Evolutionary conservation across 2,329 filamentous ascomycete genomes (phyloP), one percentile per base, ranked within the genome.

Genomic region (Talaromyces verruculosus): DNA sequence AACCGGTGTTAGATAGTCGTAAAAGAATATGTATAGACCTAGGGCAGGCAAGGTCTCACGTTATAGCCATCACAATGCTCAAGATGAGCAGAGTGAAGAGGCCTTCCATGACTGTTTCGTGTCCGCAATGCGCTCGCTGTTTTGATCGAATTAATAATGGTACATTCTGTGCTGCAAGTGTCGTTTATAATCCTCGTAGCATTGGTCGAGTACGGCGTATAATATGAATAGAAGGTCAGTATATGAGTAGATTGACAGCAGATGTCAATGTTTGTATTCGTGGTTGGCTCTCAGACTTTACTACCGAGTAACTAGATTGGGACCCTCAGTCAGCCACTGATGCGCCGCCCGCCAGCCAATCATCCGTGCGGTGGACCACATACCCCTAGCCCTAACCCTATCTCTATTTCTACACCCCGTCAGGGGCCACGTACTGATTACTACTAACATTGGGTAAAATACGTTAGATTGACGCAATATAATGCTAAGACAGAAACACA

Each of bases 21-120:
- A 13, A n/a, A 7, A 11, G 7, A n/a, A 17, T 53, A 53, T 2
- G n/a, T 33, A 30, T 11, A 11, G 28, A 4, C 13, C 10, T 30
- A 8, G 22, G 13, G 3, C 15, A 17, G 3, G 5, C 22, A 28
- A 30, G 15, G 3, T 33, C 84, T 79, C 77, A 89, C 86, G 87
- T 87, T 74, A 84, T 78, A 67, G 84, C 87, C 87, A 90, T 90
- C 70, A 89, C 83, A 68, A 83, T 80, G 85, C 88, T 86, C 82
- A 89, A 75, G 43, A 83, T 80, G 79, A 89, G 84, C 82, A 90
- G 77, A 74, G 87, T 88, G 71, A 88, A 84, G 55, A 89, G 81
- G 72, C 87, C 87, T 78, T 88, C 86, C 85, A 87, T 82, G 67
- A 64, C 28, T 53, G 39, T 19, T 43, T 58, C 17, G 51, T 65